phyloP scores from a whole-genome alignment of 2,329 filamentous ascomycete genomes.

The Monascus ruber region DNA sequence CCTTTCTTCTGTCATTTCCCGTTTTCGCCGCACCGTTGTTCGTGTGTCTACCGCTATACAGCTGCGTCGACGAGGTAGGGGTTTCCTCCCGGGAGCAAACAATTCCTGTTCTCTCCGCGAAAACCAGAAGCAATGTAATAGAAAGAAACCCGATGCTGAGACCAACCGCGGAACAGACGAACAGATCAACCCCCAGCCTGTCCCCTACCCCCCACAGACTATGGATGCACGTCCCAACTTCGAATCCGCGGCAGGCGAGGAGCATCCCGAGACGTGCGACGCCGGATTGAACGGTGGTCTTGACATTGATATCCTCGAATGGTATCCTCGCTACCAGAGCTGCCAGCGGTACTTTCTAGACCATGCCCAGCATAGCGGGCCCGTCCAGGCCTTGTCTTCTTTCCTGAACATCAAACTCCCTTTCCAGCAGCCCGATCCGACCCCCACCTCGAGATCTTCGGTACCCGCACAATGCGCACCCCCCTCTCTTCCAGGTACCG shows the following conservation, averaged over 20 bases:
- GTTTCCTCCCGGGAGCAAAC: too few species aligned
- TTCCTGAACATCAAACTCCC: conserved; percentile 88
- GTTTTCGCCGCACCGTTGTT: too few species aligned
- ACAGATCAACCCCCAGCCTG: too few species aligned
- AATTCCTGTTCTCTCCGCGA: too few species aligned
- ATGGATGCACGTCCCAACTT: conserved; percentile 24
- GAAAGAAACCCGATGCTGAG: too few species aligned
- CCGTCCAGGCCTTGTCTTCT: conserved; percentile 77
- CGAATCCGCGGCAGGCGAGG: conserved; percentile 28
- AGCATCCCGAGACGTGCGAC: conserved; percentile 23
- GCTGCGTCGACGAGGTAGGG: too few species aligned
- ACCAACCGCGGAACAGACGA: too few species aligned
- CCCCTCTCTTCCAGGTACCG: conserved; percentile 24
- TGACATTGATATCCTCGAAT: conserved; percentile 63
- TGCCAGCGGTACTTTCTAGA: conserved; percentile 89
- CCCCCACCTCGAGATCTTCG: conserved; percentile 18
- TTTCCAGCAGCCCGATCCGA: conserved; percentile 52
- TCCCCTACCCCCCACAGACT: too few species aligned
- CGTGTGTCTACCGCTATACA: too few species aligned
- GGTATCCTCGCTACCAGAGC: conserved; percentile 83
- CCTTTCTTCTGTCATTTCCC: too few species aligned
- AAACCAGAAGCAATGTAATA: too few species aligned
- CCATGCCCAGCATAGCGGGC: conserved; percentile 69
- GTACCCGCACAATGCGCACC: conserved; percentile 31
- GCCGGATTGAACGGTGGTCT: conserved; percentile 27